Base-by-base conservation (phyloP, 2,329 filamentous ascomycete genomes). In the Fusarium sp. region DNA sequence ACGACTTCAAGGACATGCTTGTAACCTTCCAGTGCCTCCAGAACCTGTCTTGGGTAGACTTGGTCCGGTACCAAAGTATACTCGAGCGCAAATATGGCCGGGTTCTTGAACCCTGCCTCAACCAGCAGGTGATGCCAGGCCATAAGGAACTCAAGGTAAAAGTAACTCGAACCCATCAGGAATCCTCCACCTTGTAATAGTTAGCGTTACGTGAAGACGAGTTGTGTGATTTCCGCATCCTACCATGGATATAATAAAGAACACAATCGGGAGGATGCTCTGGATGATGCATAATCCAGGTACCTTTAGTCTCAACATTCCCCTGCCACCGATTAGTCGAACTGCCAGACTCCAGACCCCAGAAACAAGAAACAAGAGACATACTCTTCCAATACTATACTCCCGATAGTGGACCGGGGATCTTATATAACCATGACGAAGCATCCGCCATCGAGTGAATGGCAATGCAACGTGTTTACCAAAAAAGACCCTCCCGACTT, bases 71-170 rank as follows among this genome's bases (percentile, higher is more conserved):
- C 92, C 2, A 97, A 84, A 1, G 91, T 93, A 77, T 96, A 96
- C 64, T 96, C 92, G 7, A 96, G 83, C 2, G 91, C 89, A 75
- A 96, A 94, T 6, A 96, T 86, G 24, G 92, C 91, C 1, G 93
- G 93, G 75, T 94, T 96, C 12, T 81, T 78, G 77, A 91, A 95
- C 3, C 91, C 91, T 20, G 84, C 82, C 54, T 86, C 81, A 58
- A 88, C 84, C 41, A 97, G 83, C 20, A 94, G 81, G 45, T 85
- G 83, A 14, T 92, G 82, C 90, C 91, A 94, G 11, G 89, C 87
- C 57, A 95, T 82, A 4, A 97, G 84, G 71, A 95, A 96, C 75
- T 97, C 94, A 37, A 94, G 86, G 78, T 97, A 97, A 79, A 97
- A 97, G 81, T 92, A 92, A 20, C 87, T 84, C 14, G 92, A 94